Evolutionary conservation across 2,329 filamentous ascomycete genomes (phyloP).

Genomic region (Bipolaris cookei): DNA sequence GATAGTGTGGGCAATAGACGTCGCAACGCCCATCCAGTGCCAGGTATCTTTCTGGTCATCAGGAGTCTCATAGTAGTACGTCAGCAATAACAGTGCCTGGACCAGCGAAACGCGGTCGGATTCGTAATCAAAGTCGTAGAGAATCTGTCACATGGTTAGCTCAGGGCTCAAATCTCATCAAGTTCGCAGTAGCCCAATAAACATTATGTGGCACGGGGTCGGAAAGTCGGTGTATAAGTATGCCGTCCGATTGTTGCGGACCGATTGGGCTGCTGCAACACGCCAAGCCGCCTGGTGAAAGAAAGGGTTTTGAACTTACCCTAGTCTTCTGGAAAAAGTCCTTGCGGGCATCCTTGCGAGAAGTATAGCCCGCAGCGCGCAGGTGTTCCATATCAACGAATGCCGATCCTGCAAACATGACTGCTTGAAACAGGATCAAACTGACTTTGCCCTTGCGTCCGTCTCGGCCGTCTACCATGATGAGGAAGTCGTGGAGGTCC

Average conservation of each 20-base stretch:
- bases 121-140: conserved; percentile 97
- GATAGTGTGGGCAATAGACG: conserved; percentile 91
- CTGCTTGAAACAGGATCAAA: conserved; percentile 86
- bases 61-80: conserved; percentile 96
- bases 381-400: conserved; percentile 84
- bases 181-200: neutral
- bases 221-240: conserved; percentile 15
- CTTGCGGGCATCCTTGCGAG: conserved; percentile 81
- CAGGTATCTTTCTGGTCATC: conserved; percentile 98
- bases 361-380: conserved; percentile 76
- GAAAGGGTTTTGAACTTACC: conserved; percentile 58
- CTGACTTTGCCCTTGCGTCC: conserved; percentile 76
- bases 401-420: conserved; percentile 91
- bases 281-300: conserved; percentile 6
- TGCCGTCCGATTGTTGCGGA: conserved; percentile 6
- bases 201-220: conserved; percentile 19
- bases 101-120: conserved; percentile 86
- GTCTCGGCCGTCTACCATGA: conserved; percentile 68
- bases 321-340: conserved; percentile 88
- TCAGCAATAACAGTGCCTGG: conserved; percentile 88
- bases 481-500: conserved; percentile 67
- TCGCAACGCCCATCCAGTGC: conserved; percentile 98
- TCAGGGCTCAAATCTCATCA: conserved; percentile 2
- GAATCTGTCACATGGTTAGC: conserved; percentile 59
- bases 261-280: conserved; percentile 20